Evolutionary conservation across 2,329 filamentous ascomycete species (phyloP).

Genomic region (Trichoderma sp.): DNA sequence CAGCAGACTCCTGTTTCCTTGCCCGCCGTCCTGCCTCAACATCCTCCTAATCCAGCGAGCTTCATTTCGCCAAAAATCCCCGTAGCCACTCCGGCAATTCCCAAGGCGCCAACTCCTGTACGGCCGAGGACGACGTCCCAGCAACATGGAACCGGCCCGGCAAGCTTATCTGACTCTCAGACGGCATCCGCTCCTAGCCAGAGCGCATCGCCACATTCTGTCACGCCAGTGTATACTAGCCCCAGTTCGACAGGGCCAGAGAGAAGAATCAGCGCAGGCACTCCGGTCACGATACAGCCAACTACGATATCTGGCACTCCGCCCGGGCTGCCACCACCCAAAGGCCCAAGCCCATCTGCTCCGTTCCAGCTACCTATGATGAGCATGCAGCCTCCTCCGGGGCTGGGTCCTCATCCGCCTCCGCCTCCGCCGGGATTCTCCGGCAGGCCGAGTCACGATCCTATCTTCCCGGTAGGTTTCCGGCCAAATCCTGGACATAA

Average conservation of each 20-base stretch:
- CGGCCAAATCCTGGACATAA: constrained; percentile 43
- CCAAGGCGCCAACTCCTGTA: constrained; percentile 78
- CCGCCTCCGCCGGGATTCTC: constrained; percentile 51
- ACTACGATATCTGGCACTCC: constrained; percentile 54
- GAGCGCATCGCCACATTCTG: constrained; percentile 56
- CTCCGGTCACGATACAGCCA: constrained; percentile 29
- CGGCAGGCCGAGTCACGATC: constrained; percentile 54
- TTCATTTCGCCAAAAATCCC: constrained; percentile 76
- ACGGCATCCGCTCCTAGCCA: constrained; percentile 54
- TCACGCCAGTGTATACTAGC: constrained; percentile 63
- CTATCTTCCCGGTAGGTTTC: constrained; percentile 46
- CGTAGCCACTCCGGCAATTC: constrained; percentile 73
- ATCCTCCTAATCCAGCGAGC: constrained; percentile 53
- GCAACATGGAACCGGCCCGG: constrained; percentile 69
- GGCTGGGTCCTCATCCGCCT: constrained; percentile 35
- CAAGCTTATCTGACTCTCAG: constrained; percentile 68
- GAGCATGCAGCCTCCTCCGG: constrained; percentile 48
- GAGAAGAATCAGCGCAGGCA: constrained; percentile 58
- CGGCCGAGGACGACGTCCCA: constrained; percentile 75
- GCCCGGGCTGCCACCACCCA: constrained; percentile 35
- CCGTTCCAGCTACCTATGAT: constrained; percentile 54
- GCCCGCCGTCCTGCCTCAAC: constrained; percentile 54
- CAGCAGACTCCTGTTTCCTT: constrained; percentile 42
- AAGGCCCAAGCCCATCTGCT: constrained; percentile 40
- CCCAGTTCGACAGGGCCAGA: constrained; percentile 60